Base-by-base conservation (phyloP, 2,329 filamentous ascomycete species). In the Massarina eburnea region DNA sequence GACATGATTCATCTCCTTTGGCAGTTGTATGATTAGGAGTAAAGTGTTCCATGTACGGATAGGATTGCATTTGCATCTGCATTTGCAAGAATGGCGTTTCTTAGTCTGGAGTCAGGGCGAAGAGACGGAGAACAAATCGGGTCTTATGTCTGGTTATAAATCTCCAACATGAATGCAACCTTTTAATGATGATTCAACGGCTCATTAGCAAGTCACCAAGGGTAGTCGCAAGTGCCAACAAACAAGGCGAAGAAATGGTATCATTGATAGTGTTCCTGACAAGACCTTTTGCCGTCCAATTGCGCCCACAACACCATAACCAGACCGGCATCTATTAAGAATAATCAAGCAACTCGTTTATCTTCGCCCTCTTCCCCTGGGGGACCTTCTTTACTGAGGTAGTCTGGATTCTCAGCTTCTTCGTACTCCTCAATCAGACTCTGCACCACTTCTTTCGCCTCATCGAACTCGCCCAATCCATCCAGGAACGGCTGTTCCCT, bases 401-500 rank as follows among this genome's bases (percentile, higher is more conserved):
- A 99, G 63, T 95, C 86, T 26, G 89, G 84, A 65, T 88, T 82
- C 71, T 99, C 94, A 4, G 94, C 94, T 22, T 92, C 91, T 73
- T 97, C 92, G 68, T 99, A 99, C 76, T 99, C 94, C 41, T 83
- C 82, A 65, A 97, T 92, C 52, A 97, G 75, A 69, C 96, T 92
- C 61, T 86, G 84, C 17, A 97, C 92, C 4, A 97, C 92, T 64
- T 94, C 87, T 56, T 89, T 83, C 26, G 94, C 89, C 71, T 96
- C 91, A 68, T 99, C 95, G 61, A 99, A 99, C 71, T 99, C 92
- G 58, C 88, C 83, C 33, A 99, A 76, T 34, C 91, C 94, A 55
- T 97, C 92, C 0, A 89, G 80, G 71, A 99, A 99, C 1, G 91
- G 90, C 0, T 90, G 86, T 48, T 95, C 95, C 71, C 94, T 94